Evolutionary conservation across 1,284 basidiomycete genomes (phyloP), one percentile per base, ranked within the genome.

Genomic region (Pyrrhoderma noxium): DNA sequence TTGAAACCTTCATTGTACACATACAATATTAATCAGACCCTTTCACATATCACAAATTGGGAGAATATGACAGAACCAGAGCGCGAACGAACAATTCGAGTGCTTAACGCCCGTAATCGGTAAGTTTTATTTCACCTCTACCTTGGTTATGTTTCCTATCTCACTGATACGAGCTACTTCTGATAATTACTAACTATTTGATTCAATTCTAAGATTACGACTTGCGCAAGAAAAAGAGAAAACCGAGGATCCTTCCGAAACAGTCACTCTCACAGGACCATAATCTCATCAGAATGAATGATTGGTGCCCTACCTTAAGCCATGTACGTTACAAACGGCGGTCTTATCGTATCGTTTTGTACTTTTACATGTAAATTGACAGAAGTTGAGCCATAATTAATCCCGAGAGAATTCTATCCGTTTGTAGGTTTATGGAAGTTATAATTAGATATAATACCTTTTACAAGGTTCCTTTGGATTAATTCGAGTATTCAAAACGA

Each of bases 41-140:
- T 51, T 35, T 51, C 49, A 19, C 25, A 42, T 11, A 51, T 51
- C 13, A 51, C 49, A 16, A 51, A 51, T 21, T 51, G 49, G 49
- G 49, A 51, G 13, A 51, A 51, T 8, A 51, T 51, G 49, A 37
- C 41, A 7, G 41, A 44, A 37, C 31, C 45, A 3, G 49, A 51
- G 25, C 27, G 49, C 8, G 49, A 51, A 22, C 40, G 42, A 22
- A 51, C 42, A 36, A 51, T 51, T 23, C 40, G 49, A 3, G 49
- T 51, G 27, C 42, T 51, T 11, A 51, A 51, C 13, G 49, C 49
- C 13, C 41, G 49, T 16, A 51, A 45, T 25, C 43, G 43, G 49
- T 45, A 8, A 31, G 46, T 22, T n/a, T 36, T 44, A 22, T 8
- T 11, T 31, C 27, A 31, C n/a, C 22, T 18, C 4, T 43, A 19